Evolutionary conservation across 257 asterid species (phyloP), one percentile per base, ranked within the genome.

Genomic region (Coffea canephora): DNA sequence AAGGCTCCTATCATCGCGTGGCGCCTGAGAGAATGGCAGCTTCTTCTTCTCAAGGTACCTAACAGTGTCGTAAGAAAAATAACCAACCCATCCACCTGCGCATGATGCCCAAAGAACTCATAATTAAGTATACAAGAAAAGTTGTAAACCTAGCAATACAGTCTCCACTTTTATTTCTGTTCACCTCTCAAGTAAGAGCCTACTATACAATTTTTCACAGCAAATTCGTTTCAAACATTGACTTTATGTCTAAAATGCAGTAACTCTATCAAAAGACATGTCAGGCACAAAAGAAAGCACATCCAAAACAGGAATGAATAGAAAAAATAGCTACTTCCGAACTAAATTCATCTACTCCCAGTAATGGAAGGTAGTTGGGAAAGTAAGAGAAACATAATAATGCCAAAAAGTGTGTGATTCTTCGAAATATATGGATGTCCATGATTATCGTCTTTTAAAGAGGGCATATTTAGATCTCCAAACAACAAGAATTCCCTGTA

Each of bases 51-150:
- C 99, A 2, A 78, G 78, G 78, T 89, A 95, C 19, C 99, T 94
- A 80, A 91, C 97, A 2, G 98, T 91, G 75, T 95, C 99, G 27
- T 95, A 95, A 23, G 99, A 93, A 84, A 95, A 93, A 82, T 88
- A 91, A 8, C 99, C 99, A 79, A 93, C 94, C 99, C 99, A 95
- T 79, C 99, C 97, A 85, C 99, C 99, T 93, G 88, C 80, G 71
- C 79, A 80, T 67, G 68, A 75, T 69, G 39, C 79, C 59, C 67
- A 36, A 57, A 31, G 34, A 18, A 52, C 55, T 54, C n/a, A 8
- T 61, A 31, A 19, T 31, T 55, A 36, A 18, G 46, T 49, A 54
- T 66, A 48, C 69, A 50, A 41, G 64, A 15, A 61, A 10, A 81
- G 52, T n/a, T 15, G 7, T 45, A 71, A 34, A 18, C 6, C 59